These are phyloP conservation scores for Agapanthus africanus DNA, from an alignment of 106 monocot species.

Conservation along the genomic window DNA sequence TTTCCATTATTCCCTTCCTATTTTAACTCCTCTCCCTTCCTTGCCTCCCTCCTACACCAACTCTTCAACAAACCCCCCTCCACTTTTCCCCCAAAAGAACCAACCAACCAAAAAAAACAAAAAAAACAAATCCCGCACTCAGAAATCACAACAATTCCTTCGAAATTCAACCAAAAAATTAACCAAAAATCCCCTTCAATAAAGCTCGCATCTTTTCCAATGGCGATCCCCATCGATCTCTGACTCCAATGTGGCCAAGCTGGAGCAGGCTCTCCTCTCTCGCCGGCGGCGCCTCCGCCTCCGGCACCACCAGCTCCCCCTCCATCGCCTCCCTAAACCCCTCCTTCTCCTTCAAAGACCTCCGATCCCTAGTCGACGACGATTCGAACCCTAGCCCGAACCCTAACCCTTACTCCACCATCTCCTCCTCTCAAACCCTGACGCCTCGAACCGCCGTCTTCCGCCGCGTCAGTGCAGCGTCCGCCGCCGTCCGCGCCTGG, in stretches of 20 bases:
- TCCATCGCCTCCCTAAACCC: no score
- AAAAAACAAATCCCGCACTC: neutral
- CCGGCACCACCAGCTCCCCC: no score
- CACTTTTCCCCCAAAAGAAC: neutral
- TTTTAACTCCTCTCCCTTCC: slow-evolving; percentile 6
- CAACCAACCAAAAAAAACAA: neutral
- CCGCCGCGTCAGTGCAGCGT: slow-evolving; percentile 10
- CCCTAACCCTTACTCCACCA: no score
- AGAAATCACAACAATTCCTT: no score
- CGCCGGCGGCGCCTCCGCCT: neutral
- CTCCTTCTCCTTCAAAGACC: neutral
- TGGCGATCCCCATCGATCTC: neutral
- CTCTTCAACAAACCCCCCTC: no score
- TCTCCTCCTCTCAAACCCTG: slow-evolving; percentile 14
- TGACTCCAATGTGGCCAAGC: neutral
- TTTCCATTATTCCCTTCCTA: neutral
- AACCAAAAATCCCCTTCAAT: neutral
- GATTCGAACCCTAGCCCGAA: neutral
- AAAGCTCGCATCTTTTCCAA: neutral
- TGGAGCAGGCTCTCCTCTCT: neutral
- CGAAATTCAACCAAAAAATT: neutral
- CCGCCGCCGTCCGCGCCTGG: no score
- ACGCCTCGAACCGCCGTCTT: neutral
- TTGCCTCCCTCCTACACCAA: neutral
- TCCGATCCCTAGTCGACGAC: slow-evolving; percentile 2